A percentile compares a stretch with the other conserved stretches of the same genome.
These are phyloP conservation scores for Lumnitzera littorea DNA, from an alignment of 345 rosid genomes.

Conservation along the genomic window DNA sequence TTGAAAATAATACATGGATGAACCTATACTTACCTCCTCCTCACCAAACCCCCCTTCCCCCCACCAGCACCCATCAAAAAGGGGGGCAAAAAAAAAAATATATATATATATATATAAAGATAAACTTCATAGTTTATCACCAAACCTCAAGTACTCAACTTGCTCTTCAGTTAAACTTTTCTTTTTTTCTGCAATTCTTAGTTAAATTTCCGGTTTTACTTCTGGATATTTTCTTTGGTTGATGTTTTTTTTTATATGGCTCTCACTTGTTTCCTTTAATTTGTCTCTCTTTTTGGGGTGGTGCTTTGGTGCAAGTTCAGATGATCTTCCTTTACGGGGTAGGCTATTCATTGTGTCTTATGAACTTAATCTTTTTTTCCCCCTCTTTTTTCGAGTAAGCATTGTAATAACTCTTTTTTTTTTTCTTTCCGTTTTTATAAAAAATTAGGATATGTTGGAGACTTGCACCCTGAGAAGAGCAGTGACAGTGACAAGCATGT, in stretches of 20 bases:
- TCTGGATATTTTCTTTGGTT: neutral
- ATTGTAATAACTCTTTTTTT: neutral
- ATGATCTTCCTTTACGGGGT: conserved; percentile 95
- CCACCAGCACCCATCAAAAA: too few relatives aligned
- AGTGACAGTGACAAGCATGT: conserved; percentile 65
- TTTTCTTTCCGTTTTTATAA: conserved; percentile 1
- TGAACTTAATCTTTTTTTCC: conserved; percentile 7
- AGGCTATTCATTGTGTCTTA: conserved; percentile 2
- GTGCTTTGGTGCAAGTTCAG: conserved; percentile 42
- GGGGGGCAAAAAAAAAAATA: too few relatives aligned
- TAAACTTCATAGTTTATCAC: too few relatives aligned
- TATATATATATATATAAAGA: too few relatives aligned
- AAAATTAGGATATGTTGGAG: conserved; percentile 72
- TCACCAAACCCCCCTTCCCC: too few relatives aligned
- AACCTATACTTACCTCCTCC: too few relatives aligned
- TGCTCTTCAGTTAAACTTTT: too few relatives aligned
- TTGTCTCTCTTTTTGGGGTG: neutral
- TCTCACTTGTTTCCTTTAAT: conserved; percentile 10
- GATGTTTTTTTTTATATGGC: conserved; percentile 10
- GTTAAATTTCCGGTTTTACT: too few relatives aligned
- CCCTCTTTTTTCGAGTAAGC: neutral
- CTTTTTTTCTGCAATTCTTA: too few relatives aligned
- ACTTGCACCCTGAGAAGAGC: conserved; percentile 67
- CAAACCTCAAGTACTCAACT: too few relatives aligned
- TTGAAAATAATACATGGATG: too few relatives aligned